A percentile compares a stretch with the other conserved stretches of the same genome.
These are phyloP conservation scores for Passiflora organensis DNA, from an alignment of 345 rosid genomes.

Conservation along the genomic window DNA sequence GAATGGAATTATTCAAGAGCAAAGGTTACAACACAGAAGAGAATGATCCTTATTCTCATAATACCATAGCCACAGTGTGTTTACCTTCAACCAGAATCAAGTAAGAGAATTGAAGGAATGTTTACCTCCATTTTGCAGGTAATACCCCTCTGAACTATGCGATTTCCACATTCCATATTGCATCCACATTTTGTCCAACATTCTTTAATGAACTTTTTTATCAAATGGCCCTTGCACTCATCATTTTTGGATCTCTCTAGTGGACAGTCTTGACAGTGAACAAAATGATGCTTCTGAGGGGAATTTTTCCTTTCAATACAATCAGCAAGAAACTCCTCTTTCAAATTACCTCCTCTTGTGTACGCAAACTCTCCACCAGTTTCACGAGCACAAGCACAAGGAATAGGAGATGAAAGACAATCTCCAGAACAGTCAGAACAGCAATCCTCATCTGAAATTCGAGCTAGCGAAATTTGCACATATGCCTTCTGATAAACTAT, in stretches of 20 bases:
- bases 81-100: neutral
- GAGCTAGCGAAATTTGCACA: conserved; percentile 56
- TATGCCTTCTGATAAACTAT: conserved; percentile 58
- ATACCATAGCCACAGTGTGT: too few relatives aligned
- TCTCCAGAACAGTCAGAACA: conserved; percentile 65
- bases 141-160: conserved; percentile 78
- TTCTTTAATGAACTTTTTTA: conserved; percentile 81
- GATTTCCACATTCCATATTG: conserved; percentile 67
- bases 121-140: conserved; percentile 59
- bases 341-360: conserved; percentile 49
- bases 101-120: neutral
- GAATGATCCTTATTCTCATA: too few relatives aligned
- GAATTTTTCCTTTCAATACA: conserved; percentile 39
- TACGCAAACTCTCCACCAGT: conserved; percentile 86
- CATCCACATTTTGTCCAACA: conserved; percentile 96
- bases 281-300: conserved; percentile 31
- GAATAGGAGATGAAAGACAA: conserved; percentile 52
- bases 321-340: conserved; percentile 46
- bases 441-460: conserved; percentile 69
- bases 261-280: conserved; percentile 74
- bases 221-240: conserved; percentile 67
- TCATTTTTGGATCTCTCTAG: conserved; percentile 43
- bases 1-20: too few relatives aligned
- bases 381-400: conserved; percentile 79
- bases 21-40: too few relatives aligned